Conservation (phyloP, 495 filamentous ascomycete genomes). For the Acidiella bohemica region DNA sequence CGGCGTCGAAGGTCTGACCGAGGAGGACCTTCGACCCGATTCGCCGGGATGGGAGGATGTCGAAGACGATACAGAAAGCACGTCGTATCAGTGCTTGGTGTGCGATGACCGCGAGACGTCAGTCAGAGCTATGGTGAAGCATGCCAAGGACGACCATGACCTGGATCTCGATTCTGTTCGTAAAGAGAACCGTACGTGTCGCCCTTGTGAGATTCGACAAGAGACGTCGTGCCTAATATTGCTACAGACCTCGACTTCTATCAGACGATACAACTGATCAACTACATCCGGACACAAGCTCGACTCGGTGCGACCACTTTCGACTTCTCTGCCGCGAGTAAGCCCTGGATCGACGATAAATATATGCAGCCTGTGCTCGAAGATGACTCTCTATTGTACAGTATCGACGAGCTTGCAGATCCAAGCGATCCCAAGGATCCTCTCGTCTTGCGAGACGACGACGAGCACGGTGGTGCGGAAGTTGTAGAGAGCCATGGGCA, state of each 20-base stretch:
- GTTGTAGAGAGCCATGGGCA: not conserved
- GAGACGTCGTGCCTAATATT: not conserved
- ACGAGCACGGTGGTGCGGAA: not conserved
- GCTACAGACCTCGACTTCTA: constrained; percentile 62
- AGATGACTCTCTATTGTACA: constrained; percentile 76
- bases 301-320: constrained; percentile 37
- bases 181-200: constrained; percentile 46
- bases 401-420: constrained; percentile 55
- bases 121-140: constrained; percentile 50
- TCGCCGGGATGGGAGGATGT: constrained; percentile 61
- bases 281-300: constrained; percentile 54
- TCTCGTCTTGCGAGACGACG: not conserved
- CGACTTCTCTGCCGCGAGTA: constrained; percentile 38
- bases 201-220: not conserved
- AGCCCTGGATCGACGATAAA: constrained; percentile 54
- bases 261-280: constrained; percentile 69
- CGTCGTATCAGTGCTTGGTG: constrained; percentile 48
- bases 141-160: constrained; percentile 55
- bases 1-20: not conserved
- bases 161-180: constrained; percentile 61
- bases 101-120: constrained; percentile 54
- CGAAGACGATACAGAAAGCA: constrained; percentile 47
- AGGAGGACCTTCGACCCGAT: constrained; percentile 12
- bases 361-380: constrained; percentile 77
- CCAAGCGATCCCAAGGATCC: constrained; percentile 25